These are phyloP conservation scores for Cladophialophora yegresii DNA, from an alignment of 2,329 filamentous ascomycete species.

Conservation along the genomic window DNA sequence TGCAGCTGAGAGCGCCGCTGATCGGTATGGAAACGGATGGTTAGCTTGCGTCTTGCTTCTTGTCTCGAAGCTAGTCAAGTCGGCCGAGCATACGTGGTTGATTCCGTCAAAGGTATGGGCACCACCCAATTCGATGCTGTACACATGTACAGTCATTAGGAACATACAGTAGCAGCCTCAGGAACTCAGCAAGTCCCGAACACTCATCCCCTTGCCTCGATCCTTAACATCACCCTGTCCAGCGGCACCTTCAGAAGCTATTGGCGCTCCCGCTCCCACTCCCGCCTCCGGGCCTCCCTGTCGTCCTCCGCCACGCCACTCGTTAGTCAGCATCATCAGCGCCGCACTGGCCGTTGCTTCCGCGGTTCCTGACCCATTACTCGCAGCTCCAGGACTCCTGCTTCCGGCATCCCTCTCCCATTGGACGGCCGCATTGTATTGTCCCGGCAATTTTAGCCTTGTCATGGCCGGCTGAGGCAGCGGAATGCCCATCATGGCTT, in stretches of 20 bases:
- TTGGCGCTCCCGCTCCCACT: not conserved
- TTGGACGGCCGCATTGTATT: conserved; percentile 45
- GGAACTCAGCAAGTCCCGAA: conserved; percentile 57
- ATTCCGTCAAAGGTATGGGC: no score
- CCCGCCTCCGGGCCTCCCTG: not conserved
- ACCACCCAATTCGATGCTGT: not conserved
- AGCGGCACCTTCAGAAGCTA: not conserved
- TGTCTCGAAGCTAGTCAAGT: no score
- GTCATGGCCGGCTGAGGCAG: conserved; percentile 32
- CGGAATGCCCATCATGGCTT: conserved; percentile 36
- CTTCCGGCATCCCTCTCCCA: conserved; percentile 39
- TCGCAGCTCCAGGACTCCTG: conserved; percentile 40
- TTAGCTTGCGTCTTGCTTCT: no score
- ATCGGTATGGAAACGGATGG: no score
- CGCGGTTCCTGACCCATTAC: conserved; percentile 58
- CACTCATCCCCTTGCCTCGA: conserved; percentile 55
- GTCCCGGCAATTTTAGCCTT: conserved; percentile 34
- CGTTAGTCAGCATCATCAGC: conserved; percentile 81
- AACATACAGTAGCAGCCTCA: conserved; percentile 35
- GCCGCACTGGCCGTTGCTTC: conserved; percentile 79
- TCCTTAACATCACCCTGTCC: conserved; percentile 26
- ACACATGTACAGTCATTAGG: not conserved
- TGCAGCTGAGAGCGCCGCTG: no score
- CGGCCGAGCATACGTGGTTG: no score
- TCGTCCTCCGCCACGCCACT: conserved; percentile 58